phyloP scores from a whole-genome alignment of 2,329 filamentous ascomycete genomes.

The Neurospora sp. region DNA sequence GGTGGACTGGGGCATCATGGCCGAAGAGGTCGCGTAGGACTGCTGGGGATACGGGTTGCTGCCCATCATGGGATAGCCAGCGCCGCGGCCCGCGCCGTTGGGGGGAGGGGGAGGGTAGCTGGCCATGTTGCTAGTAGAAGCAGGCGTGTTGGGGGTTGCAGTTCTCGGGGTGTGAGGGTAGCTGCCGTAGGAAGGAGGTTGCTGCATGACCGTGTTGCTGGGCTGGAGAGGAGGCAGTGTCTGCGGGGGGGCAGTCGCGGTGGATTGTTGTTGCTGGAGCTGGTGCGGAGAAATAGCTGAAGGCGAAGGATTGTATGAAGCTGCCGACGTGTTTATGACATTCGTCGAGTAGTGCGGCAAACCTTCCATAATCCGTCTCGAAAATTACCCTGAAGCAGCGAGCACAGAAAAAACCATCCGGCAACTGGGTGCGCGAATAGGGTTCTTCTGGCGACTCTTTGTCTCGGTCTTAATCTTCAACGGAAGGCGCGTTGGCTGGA shows the following conservation, averaged over 20 bases:
- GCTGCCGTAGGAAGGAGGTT: constrained; percentile 39
- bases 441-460: constrained; percentile 13
- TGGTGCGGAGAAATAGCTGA: constrained; percentile 43
- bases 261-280: constrained; percentile 32
- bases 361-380: constrained; percentile 43
- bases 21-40: constrained; percentile 44
- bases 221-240: constrained; percentile 47
- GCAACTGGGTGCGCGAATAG: constrained; percentile 13
- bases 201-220: constrained; percentile 38
- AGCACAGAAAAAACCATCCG: constrained; percentile 20
- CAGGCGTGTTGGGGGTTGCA: constrained; percentile 53
- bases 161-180: constrained; percentile 54
- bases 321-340: constrained; percentile 44
- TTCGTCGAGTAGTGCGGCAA: constrained; percentile 42
- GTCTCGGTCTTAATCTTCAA: constrained; percentile 1
- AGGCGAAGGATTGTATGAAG: constrained; percentile 40
- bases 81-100: constrained; percentile 38
- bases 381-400: constrained; percentile 24
- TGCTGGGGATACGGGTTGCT: constrained; percentile 42
- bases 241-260: constrained; percentile 36
- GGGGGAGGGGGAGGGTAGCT: constrained; percentile 38
- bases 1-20: constrained; percentile 59
- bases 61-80: constrained; percentile 46
- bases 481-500: constrained; percentile 4
- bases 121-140: constrained; percentile 42